These are phyloP conservation scores for Elsinoe perseae DNA, from an alignment of 2,329 filamentous ascomycete genomes.

Conservation along the genomic window DNA sequence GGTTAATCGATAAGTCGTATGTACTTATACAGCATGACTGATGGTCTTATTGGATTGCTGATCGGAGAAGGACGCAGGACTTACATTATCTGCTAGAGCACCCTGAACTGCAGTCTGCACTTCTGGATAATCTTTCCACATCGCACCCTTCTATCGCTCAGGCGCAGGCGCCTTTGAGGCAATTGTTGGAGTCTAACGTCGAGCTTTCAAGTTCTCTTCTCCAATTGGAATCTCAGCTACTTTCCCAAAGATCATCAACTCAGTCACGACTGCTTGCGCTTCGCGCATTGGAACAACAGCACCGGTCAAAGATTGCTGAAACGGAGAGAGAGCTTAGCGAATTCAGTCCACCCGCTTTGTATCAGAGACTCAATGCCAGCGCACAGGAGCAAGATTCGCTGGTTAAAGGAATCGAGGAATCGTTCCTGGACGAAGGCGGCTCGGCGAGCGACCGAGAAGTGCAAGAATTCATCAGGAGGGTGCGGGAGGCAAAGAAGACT, in stretches of 20 bases:
- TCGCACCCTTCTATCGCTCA: constrained; percentile 64
- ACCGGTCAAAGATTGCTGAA: constrained; percentile 78
- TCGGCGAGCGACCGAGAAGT: constrained; percentile 72
- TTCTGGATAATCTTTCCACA: constrained; percentile 59
- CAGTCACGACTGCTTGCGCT: constrained; percentile 77
- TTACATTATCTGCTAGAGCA: constrained; percentile 61
- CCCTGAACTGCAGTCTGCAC: constrained; percentile 61
- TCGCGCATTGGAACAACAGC: constrained; percentile 83
- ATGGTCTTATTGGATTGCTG: constrained; percentile 18
- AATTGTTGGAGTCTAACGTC: constrained; percentile 62
- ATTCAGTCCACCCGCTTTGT: constrained; percentile 79
- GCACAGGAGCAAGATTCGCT: constrained; percentile 77
- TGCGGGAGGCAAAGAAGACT: constrained; percentile 70
- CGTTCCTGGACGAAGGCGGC: constrained; percentile 65
- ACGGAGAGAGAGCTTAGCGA: constrained; percentile 79
- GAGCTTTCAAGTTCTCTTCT: constrained; percentile 57
- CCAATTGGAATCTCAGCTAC: constrained; percentile 52
- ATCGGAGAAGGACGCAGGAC: constrained; percentile 60
- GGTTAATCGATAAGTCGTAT: constrained; percentile 75
- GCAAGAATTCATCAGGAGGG: constrained; percentile 72
- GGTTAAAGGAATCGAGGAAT: constrained; percentile 80
- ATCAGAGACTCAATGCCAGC: constrained; percentile 68
- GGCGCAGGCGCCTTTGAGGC: constrained; percentile 57
- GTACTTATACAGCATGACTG: constrained; percentile 25
- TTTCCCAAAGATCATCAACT: constrained; percentile 58